Evolutionary conservation across 305 asterid species (phyloP), one percentile per base, ranked within the genome.

Genomic region (Ilex paraguariensis): DNA sequence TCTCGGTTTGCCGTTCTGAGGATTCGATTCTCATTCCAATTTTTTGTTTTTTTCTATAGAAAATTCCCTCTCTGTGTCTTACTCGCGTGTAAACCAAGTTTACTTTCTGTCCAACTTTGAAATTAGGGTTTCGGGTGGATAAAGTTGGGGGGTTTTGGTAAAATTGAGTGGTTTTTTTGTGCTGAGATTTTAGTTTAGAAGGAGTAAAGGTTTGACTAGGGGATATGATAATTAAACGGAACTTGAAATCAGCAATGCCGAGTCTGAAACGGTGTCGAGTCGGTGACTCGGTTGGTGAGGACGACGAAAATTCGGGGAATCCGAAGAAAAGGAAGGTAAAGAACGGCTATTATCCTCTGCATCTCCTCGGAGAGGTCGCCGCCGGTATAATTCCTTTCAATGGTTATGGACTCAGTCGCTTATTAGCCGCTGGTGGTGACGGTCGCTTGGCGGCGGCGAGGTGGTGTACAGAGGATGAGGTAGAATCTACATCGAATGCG

Each of bases 201-300:
- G 72, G 69, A 61, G 83, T 65, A 42, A 66, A 76, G 42, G 71
- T 45, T 67, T 36, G 28, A 11, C 57, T 16, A 67, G 53, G 45
- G 70, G 62, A 71, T 79, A 90, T 93, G 97, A 94, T 94, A 65
- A 90, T 91, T 17, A 88, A 90, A 90, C 86, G 73, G 81, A 87
- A 82, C 75, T 79, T 88, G 83, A 90, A 94, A 88, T 75, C 90
- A 69, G 99, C 85, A 90, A 88, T 94, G 97, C 97, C 98, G 88
- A 82, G 70, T 77, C 65, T 86, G 81, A 88, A 91, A 75, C 89
- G 99, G 58, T 82, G 93, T 76, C 85, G 99, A 13, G 73, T 56
- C 59, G 73, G 73, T 58, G 90, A 79, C 57, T 80, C 88, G 66
- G 93, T 75, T 15, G 95, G 77, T 15, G 97, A 82, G 66, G 95